These are phyloP conservation scores for Saccharomycopsis hybrid DNA, from an alignment of 1,139 yeast genomes.

Conservation along the genomic window DNA sequence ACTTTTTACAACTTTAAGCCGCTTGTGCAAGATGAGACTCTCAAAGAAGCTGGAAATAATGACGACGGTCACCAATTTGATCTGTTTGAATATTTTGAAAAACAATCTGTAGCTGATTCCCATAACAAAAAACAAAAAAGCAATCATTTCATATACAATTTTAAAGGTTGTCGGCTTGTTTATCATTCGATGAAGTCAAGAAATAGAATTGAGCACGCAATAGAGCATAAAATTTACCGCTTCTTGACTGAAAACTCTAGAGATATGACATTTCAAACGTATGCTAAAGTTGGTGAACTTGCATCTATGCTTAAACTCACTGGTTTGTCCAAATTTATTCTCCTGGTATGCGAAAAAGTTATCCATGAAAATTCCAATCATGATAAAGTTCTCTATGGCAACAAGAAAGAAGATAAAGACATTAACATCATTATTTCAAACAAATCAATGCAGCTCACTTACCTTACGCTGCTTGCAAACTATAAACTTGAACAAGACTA, in stretches of 20 bases:
- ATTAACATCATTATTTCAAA: constrained; percentile 5
- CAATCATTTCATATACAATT: too few relatives aligned
- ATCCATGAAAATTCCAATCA: constrained; percentile 3
- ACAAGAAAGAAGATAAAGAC: constrained; percentile 2
- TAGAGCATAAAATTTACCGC: not conserved
- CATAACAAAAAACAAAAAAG: too few relatives aligned
- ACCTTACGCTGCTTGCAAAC: constrained; percentile 9
- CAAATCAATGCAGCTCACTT: not conserved
- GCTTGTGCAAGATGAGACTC: too few relatives aligned
- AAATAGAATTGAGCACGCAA: too few relatives aligned
- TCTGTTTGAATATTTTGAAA: not conserved
- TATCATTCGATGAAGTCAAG: too few relatives aligned
- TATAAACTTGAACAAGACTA: constrained; percentile 3
- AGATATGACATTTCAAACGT: constrained; percentile 9
- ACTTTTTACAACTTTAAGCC: not conserved
- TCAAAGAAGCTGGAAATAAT: too few relatives aligned
- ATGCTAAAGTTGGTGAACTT: constrained; percentile 10
- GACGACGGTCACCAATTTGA: not conserved
- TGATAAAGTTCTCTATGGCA: not conserved
- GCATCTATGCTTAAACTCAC: constrained; percentile 4
- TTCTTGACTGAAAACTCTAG: not conserved
- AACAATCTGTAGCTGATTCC: not conserved
- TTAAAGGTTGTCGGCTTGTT: too few relatives aligned
- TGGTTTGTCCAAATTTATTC: constrained; percentile 4
- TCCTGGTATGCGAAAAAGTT: constrained; percentile 4